Conservation (phyloP, 2,329 filamentous ascomycete species). For the Torrubiellomyces zombiae region DNA sequence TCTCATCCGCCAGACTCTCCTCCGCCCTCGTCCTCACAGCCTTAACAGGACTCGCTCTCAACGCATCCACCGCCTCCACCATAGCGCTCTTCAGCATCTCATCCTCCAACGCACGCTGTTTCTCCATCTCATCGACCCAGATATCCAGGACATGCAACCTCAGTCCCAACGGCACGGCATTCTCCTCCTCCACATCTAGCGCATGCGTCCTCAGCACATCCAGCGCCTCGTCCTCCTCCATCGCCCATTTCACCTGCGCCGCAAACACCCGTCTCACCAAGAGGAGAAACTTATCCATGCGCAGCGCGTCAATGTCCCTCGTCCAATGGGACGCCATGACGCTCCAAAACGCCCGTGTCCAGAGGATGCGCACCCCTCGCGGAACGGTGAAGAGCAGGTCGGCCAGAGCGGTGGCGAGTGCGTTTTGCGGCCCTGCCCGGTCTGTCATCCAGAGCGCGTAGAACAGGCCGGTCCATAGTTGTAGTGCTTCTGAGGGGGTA, state of each 20-base stretch:
- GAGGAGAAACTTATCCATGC: conserved; percentile 86
- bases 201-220: conserved; percentile 14
- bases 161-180: conserved; percentile 63
- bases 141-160: conserved; percentile 79
- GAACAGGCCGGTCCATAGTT: conserved; percentile 91
- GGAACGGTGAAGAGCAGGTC: conserved; percentile 43
- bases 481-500: conserved; percentile 54
- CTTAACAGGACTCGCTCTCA: conserved; percentile 49
- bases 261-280: conserved; percentile 65
- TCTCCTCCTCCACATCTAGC: conserved; percentile 18
- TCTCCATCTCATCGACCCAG: conserved; percentile 79
- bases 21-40: conserved; percentile 51
- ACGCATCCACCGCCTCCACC: conserved; percentile 35
- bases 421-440: conserved; percentile 73
- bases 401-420: conserved; percentile 62
- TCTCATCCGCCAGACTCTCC: conserved; percentile 57
- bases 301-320: conserved; percentile 55
- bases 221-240: conserved; percentile 16
- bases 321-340: conserved; percentile 56
- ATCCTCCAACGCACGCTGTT: conserved; percentile 35
- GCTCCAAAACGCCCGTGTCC: conserved; percentile 53
- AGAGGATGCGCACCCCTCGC: conserved; percentile 22
- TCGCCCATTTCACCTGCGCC: conserved; percentile 41
- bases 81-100: conserved; percentile 14
- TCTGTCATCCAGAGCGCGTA: conserved; percentile 92